Percentiles rank a stretch among this genome's conserved stretches.
Evolutionary conservation across 2,329 filamentous ascomycete species (phyloP).

Genomic region (Graphilbum sp.): DNA sequence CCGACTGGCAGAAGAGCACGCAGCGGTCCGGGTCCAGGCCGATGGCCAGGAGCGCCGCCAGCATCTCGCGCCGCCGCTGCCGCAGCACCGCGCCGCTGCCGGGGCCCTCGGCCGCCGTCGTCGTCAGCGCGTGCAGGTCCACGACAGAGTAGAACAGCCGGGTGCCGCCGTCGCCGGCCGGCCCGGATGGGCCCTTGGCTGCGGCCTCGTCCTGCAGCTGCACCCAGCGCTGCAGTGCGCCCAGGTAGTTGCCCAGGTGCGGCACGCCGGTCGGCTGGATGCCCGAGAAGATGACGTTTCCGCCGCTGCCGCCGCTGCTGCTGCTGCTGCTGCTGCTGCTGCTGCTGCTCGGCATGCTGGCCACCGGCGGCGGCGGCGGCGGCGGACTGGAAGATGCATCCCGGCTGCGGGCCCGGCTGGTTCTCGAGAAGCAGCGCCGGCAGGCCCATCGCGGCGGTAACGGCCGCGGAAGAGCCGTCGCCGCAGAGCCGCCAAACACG

Average conservation of each 20-base stretch:
- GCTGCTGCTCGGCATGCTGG: background rate
- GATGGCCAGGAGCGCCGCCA: conserved; percentile 69
- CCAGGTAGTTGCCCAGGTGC: conserved; percentile 89
- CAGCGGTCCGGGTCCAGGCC: conserved; percentile 66
- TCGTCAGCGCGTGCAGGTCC: conserved; percentile 83
- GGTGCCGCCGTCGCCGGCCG: conserved; percentile 19
- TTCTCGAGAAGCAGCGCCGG: conserved; percentile 4
- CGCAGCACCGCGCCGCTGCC: conserved; percentile 34
- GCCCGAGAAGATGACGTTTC: conserved; percentile 65
- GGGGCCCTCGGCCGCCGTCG: conserved; percentile 16
- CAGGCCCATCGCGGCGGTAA: background rate
- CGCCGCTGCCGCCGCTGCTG: background rate
- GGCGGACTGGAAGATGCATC: background rate
- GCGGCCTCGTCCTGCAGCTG: conserved; percentile 51
- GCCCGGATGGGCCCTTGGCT: too few relatives aligned
- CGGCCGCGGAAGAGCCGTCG: background rate
- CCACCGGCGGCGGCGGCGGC: too few relatives aligned
- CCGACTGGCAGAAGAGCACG: conserved; percentile 43
- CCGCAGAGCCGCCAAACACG: background rate
- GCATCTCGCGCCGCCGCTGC: conserved; percentile 51
- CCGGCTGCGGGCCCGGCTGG: background rate
- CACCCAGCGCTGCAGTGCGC: conserved; percentile 77
- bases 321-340: background rate
- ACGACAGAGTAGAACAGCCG: conserved; percentile 74
- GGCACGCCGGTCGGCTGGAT: conserved; percentile 94